Base-by-base conservation (phyloP, 305 asterid species). In the Plantago lanceolata region DNA sequence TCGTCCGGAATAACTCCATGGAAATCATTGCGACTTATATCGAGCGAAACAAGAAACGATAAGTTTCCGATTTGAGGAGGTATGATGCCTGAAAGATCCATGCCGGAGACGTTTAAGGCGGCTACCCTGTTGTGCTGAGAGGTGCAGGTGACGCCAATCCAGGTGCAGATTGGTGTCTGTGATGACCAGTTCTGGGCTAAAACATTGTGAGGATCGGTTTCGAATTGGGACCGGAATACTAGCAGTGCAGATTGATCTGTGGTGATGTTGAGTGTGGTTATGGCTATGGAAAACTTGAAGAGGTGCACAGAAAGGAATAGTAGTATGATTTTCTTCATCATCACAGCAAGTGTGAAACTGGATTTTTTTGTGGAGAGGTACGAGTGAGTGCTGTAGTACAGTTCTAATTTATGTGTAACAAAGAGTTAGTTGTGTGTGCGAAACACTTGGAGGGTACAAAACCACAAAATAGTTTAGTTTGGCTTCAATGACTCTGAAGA, bases 11-110 rank as follows among this genome's bases (percentile, higher is more conserved):
- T 44, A n/a, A 26, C 19, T 16, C 81, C 82, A 19, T 53, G 28
- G 63, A 81, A 65, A 6, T 18, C 33, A 57, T 81, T 81, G 63
- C 31, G 8, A 24, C 76, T 71, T 43, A 78, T 33, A 50, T 81
- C 66, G 0, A 81, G 70, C 7, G 70, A 68, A 31, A 33, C 66
- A 6, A 78, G 75, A 66, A 73, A 78, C 0, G 82, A 71, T 31
- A 81, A 71, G 56, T 81, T 75, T 19, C 83, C 86, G 20, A 81
- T 9, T 1, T 59, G 58, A 19, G 81, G 76, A 20, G 86, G 64
- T 21, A 81, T 48, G 9, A 2, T 64, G 8, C 80, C 84, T 0
- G 45, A 8, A 9, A 81, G 68, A 15, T 66, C 76, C 80, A 78
- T 60, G 65, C 66, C 19, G 0, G 71, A 65, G 24, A 78, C 17